These are phyloP conservation scores for Lepiota subincarnata DNA, from an alignment of 768 basidiomycete genomes.

Conservation along the genomic window DNA sequence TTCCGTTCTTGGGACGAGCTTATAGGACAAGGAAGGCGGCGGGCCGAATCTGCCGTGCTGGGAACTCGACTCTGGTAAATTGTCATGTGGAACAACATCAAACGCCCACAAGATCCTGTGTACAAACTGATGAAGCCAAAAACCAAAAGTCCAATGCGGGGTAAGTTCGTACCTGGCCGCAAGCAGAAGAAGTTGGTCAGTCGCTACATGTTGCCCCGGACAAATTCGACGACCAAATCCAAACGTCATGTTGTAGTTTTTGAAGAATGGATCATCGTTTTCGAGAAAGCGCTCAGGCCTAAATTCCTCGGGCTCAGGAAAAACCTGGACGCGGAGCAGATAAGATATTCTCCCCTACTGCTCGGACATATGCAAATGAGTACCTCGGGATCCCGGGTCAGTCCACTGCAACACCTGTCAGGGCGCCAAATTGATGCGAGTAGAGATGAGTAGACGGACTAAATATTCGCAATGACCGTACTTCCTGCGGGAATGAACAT, in stretches of 20 bases:
- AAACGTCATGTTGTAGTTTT: conserved; percentile 20
- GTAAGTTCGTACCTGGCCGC: conserved; percentile 16
- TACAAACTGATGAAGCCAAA: not conserved
- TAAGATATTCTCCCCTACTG: conserved; percentile 15
- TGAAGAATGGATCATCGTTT: conserved; percentile 16
- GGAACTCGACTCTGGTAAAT: not conserved
- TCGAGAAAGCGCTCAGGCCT: conserved; percentile 22
- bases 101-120: conserved; percentile 22
- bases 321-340: conserved; percentile 14
- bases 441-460: conserved; percentile 16
- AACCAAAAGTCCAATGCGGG: not conserved
- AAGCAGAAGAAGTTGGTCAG: conserved; percentile 21
- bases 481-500: conserved; percentile 33
- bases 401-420: not conserved
- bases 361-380: not conserved
- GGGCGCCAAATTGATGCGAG: not conserved
- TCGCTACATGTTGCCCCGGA: conserved; percentile 23
- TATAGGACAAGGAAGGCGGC: not conserved
- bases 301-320: conserved; percentile 20
- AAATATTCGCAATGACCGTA: conserved; percentile 20
- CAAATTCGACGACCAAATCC: conserved; percentile 26
- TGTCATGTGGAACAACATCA: conserved; percentile 13
- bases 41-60: not conserved
- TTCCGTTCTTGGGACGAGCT: conserved; percentile 4
- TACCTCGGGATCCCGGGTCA: not conserved